Conservation (phyloP, 208 protist genomes). For the Acanthamoeba culbertsoni region DNA sequence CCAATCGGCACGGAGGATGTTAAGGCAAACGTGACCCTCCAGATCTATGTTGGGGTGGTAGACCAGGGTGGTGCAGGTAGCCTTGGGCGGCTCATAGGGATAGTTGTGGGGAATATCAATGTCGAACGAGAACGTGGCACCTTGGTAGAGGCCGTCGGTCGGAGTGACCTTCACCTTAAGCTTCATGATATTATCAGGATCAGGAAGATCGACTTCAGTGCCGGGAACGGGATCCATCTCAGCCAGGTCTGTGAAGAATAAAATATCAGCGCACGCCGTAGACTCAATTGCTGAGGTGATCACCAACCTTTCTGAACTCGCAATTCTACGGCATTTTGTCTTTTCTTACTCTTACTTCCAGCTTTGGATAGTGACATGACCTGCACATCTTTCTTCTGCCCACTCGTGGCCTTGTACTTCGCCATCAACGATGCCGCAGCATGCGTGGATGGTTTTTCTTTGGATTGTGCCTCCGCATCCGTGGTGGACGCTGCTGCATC, state of each 20-base stretch:
- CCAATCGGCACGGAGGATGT: slow-evolving; percentile 87
- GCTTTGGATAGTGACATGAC: slow-evolving; percentile 66
- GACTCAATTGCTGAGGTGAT: not conserved
- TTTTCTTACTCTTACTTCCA: slow-evolving; percentile 5
- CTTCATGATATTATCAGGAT: slow-evolving; percentile 75
- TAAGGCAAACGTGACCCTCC: slow-evolving; percentile 86
- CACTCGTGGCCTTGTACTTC: slow-evolving; percentile 54
- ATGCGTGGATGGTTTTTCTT: not conserved
- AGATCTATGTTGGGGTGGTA: slow-evolving; percentile 88
- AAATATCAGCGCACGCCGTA: not conserved
- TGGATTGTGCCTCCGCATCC: not conserved
- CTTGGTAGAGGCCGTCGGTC: slow-evolving; percentile 74
- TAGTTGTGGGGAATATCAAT: slow-evolving; percentile 77
- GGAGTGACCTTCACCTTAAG: slow-evolving; percentile 71
- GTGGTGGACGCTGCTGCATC: not conserved
- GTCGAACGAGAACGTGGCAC: slow-evolving; percentile 76
- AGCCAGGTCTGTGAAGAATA: slow-evolving; percentile 66
- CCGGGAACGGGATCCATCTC: slow-evolving; percentile 74
- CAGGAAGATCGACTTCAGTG: slow-evolving; percentile 72
- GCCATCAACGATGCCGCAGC: slow-evolving; percentile 26
- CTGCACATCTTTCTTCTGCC: not conserved
- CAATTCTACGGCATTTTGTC: slow-evolving; percentile 72
- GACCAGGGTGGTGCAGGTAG: slow-evolving; percentile 72
- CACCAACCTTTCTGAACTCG: slow-evolving; percentile 76
- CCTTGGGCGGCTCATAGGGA: slow-evolving; percentile 81